Evolutionary conservation across 805 yeast genomes (phyloP), one percentile per base, ranked within the genome.

Genomic region (Huiozyma naganishii): DNA sequence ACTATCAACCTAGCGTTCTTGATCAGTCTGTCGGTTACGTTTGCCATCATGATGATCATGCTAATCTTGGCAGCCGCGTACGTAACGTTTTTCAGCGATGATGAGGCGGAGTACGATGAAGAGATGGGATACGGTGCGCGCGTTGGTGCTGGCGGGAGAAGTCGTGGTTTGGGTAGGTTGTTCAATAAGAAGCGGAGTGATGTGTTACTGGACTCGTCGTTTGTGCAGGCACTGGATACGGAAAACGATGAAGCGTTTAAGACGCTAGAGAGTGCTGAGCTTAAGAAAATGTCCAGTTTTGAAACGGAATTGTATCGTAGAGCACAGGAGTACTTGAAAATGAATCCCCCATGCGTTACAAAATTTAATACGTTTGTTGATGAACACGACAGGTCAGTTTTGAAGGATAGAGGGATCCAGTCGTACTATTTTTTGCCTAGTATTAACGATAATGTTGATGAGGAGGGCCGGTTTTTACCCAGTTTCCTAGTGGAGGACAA

Each of bases 331-430:
- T 61, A 58, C 42, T 61, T 60, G 37, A 47, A 45, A 32, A 37
- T 56, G 42, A 53, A 51, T 29, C 62, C 65, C 9, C 64, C 67
- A 3, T 44, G 50, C 17, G 54, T 58, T 0, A 55, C 57, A 40
- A 57, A 57, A 29, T 59, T 63, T 45, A 64, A 62, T 6, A 54
- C 61, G 3, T 61, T 49, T 43, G 48, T 58, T 33, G 54, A 52
- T 27, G 49, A 49, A 9, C 47, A 49, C 27, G 61, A 61, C 42
- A 44, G 48, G 29, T 57, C 56, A 37, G 51, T 55, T 39, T 55
- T 63, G 27, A 59, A 56, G 39, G 66, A 61, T 41, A 50, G 67
- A 27, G 67, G 67, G 5, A 57, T 63, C 13, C 66, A 62, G 48
- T 55, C 63, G 27, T 63, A 58, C 43, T 59, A 48, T 41, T 54